These are phyloP conservation scores for Sporothrix pallida DNA, from an alignment of 2,329 filamentous ascomycete species.

Conservation along the genomic window DNA sequence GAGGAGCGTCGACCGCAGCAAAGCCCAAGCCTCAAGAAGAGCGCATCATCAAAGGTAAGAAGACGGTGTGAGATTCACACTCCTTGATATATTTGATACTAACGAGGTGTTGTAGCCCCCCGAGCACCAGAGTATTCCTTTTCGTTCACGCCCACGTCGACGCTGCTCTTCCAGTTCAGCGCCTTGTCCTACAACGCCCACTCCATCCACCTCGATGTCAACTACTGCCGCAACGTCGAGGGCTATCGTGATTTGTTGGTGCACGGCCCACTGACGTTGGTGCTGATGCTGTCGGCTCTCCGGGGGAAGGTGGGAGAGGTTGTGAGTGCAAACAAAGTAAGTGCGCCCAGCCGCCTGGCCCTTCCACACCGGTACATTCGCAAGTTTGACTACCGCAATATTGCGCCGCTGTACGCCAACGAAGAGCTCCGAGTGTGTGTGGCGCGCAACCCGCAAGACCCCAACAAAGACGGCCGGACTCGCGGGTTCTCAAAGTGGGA, in stretches of 20 bases:
- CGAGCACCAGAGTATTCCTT: conserved; percentile 50
- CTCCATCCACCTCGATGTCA: conserved; percentile 80
- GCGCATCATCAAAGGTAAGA: conserved; percentile 22
- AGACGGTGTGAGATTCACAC: no score
- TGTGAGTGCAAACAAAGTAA: neutral
- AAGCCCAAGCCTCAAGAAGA: conserved; percentile 14
- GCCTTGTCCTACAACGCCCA: conserved; percentile 93
- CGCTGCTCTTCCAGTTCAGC: conserved; percentile 86
- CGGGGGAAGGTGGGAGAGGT: conserved; percentile 52
- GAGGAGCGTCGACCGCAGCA: neutral
- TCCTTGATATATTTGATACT: neutral
- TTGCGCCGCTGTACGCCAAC: conserved; percentile 78
- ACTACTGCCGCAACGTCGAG: conserved; percentile 73
- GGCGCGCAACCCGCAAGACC: conserved; percentile 52
- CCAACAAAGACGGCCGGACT: conserved; percentile 47
- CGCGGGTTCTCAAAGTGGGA: conserved; percentile 55
- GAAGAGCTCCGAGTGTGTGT: conserved; percentile 75
- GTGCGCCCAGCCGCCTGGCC: conserved; percentile 36
- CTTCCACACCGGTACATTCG: conserved; percentile 49
- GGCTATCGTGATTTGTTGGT: conserved; percentile 78
- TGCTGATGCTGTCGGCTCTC: conserved; percentile 75
- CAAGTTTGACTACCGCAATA: conserved; percentile 76
- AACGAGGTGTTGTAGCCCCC: conserved; percentile 42
- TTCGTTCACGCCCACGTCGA: conserved; percentile 67
- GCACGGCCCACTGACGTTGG: conserved; percentile 82